Base-by-base conservation (phyloP, 2,329 filamentous ascomycete species). In the Xylogone sp. region DNA sequence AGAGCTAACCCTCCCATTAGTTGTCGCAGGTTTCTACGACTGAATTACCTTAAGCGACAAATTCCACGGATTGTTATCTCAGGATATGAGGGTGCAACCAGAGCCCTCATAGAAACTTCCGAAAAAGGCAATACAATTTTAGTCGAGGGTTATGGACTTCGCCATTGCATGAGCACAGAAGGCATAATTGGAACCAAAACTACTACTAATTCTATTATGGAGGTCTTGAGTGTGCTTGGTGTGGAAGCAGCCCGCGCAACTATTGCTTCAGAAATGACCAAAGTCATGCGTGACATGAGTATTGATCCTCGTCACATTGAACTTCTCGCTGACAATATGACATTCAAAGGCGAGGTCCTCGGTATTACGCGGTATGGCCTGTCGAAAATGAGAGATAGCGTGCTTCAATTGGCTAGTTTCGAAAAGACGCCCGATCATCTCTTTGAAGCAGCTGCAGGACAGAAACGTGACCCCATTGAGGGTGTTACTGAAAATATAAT, bases 301-400 rank as follows among this genome's bases (percentile, higher is more conserved):
- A 97, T 99, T 63, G 94, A 99, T 71, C 93, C 92, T 43, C 88
- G 94, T 51, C 94, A 99, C 73, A 97, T 99, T 91, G 88, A 97
- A 68, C 81, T 99, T 18, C 82, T 99, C 1, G 93, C 94, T 10
- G 94, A 99, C 64, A 92, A 97, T 49, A 99, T 99, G 94, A 97
- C 94, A 1, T 97, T 93, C 79, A 97, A 97, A 75, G 94, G 94
- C 47, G 93, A 97, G 61, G 89, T 99, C 0, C 80, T 97, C 18
- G 94, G 94, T 48, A 99, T 99, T 67, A 99, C 94, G 2, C 86
- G 94, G 24, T 97, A 97, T 69, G 94, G 94, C 48, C 78, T 99
- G 21, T 88, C 91, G 52, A 99, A 97, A 77, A 97, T 96, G 87
- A 81, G 94, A 48, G 94, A 99, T 69, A 89, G 83, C 16, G 94